A percentile compares a stretch with the other conserved stretches of the same genome.
phyloP scores from a whole-genome alignment of 805 yeast species.

The Myxozyma mucilagina region DNA sequence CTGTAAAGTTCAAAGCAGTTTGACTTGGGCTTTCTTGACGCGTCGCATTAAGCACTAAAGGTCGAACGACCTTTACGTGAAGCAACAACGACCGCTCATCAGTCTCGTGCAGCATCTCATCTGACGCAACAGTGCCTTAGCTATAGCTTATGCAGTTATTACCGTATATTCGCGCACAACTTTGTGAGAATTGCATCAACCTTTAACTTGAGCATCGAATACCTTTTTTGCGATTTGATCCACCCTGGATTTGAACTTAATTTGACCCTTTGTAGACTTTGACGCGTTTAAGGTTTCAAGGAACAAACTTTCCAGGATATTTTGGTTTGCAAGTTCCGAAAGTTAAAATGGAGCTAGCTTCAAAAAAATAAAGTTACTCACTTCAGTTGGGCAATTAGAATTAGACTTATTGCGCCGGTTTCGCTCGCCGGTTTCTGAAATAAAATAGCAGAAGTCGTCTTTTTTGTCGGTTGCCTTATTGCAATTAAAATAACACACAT shows the following conservation, averaged over 20 bases:
- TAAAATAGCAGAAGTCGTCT: not conserved
- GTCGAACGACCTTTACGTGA: conserved; percentile 5
- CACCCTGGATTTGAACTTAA: too few species aligned
- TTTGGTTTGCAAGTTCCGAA: too few species aligned
- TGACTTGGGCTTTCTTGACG: not conserved
- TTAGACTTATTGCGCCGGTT: not conserved
- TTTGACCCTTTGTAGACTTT: too few species aligned
- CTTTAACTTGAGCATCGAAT: not conserved
- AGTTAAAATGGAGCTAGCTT: too few species aligned
- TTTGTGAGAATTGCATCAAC: too few species aligned
- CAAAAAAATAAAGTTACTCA: too few species aligned
- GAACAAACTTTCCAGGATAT: too few species aligned
- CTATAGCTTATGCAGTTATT: not conserved
- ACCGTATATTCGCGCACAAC: too few species aligned
- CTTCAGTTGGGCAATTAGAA: not conserved
- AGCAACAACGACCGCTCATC: not conserved
- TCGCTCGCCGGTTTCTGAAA: conserved; percentile 5
- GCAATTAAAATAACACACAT: not conserved
- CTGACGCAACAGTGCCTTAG: not conserved
- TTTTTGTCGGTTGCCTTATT: not conserved
- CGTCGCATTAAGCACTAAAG: not conserved
- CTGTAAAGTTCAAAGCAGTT: not conserved
- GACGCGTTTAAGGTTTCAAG: too few species aligned
- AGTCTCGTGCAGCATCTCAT: not conserved
- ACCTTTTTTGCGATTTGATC: not conserved